Evolutionary conservation across 805 yeast genomes (phyloP).

Genomic region (Kuraishia ogatae): DNA sequence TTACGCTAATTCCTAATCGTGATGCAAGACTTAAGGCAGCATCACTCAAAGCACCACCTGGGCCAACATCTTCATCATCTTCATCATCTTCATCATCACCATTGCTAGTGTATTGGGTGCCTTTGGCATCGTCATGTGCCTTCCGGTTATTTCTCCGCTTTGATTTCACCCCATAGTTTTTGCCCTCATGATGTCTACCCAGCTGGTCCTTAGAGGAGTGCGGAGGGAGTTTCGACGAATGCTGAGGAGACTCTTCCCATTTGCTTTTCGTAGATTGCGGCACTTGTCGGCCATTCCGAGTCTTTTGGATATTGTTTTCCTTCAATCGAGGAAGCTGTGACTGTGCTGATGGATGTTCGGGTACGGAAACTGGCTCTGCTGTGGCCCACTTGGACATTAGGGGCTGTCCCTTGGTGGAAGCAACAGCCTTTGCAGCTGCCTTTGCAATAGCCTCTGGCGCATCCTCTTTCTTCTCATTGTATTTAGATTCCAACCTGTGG

Average conservation of each 20-base stretch:
- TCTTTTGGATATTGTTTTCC: no score
- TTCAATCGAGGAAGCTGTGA: no score
- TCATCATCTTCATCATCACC: not conserved
- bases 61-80: not conserved
- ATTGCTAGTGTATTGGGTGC: no score
- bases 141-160: not conserved
- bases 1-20: not conserved
- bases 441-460: not conserved
- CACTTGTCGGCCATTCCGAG: no score
- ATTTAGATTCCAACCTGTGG: not conserved
- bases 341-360: not conserved
- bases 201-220: not conserved
- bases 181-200: not conserved
- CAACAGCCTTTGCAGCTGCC: not conserved
- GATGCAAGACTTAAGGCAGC: not conserved
- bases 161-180: not conserved
- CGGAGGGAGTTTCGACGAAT: not conserved
- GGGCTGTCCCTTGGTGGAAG: not conserved
- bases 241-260: not conserved
- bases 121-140: not conserved
- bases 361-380: not conserved
- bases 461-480: not conserved
- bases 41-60: not conserved
- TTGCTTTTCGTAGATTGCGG: no score
- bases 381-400: constrained; percentile 2